phyloP scores from a whole-genome alignment of 768 basidiomycete genomes.

The Rhizopogon roseolus region DNA sequence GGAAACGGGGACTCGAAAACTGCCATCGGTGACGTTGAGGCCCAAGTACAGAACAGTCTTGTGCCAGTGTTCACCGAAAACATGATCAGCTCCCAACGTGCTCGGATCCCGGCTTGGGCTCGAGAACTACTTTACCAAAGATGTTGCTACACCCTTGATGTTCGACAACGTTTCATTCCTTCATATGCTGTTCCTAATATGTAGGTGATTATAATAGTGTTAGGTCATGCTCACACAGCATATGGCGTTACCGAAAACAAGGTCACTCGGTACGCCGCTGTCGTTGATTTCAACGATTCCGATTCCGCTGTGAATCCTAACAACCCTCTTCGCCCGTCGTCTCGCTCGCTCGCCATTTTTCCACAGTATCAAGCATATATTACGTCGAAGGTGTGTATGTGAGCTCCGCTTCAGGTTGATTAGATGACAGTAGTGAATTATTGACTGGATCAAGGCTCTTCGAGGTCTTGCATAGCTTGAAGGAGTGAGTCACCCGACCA shows the following conservation, averaged over 20 bases:
- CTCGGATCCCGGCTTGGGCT: conserved; percentile 91
- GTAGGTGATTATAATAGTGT: not conserved
- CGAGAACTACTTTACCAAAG: conserved; percentile 96
- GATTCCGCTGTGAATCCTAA: conserved; percentile 93
- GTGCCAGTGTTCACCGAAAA: conserved; percentile 70
- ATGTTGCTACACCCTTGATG: conserved; percentile 79
- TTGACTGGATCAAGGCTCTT: too few relatives aligned
- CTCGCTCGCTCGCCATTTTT: too few relatives aligned
- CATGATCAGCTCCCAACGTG: conserved; percentile 93
- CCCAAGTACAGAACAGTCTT: conserved; percentile 91
- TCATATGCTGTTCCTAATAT: conserved; percentile 1
- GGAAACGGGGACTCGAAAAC: conserved; percentile 78
- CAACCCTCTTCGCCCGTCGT: too few relatives aligned
- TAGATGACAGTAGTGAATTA: too few relatives aligned
- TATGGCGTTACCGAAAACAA: conserved; percentile 96
- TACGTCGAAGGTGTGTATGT: too few relatives aligned
- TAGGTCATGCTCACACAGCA: conserved; percentile 97
- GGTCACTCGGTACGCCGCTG: conserved; percentile 88
- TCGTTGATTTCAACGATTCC: conserved; percentile 91
- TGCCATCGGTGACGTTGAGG: conserved; percentile 83
- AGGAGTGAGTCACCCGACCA: too few relatives aligned
- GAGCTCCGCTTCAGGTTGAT: too few relatives aligned
- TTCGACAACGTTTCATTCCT: conserved; percentile 25
- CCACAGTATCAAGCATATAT: too few relatives aligned
- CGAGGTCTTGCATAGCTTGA: too few relatives aligned